Base-by-base conservation (phyloP, 495 filamentous ascomycete genomes). In the Elasticomyces elasticus region DNA sequence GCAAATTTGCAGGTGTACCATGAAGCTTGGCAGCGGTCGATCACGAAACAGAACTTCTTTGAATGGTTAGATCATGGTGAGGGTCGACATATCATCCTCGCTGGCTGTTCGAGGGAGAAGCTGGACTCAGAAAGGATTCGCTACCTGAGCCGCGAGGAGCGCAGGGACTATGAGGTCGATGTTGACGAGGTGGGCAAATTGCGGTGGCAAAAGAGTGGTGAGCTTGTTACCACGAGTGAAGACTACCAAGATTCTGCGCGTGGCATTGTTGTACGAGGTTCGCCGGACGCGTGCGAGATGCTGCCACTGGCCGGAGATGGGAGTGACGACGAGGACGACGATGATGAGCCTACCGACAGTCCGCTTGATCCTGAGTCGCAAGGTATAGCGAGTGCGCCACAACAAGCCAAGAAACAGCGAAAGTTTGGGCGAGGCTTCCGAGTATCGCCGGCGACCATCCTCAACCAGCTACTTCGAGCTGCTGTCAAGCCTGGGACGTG, bases 21-120 rank as follows among this genome's bases (percentile, higher is more conserved):
- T 65, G 74, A 76, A 33, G 78, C 80, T 51, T 95, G 89, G 89
- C 86, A 87, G 65, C 74, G 75, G 47, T 71, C 78, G 4, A 71
- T 82, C 10, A 89, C 85, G 0, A 77, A 77, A 5, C 79, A 94
- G 65, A 94, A 89, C 63, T 95, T 94, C 74, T 95, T 94, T 66
- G 89, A 87, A 66, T 95, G 89, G 89, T 74, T 95, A n/a, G 89
- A 95, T 64, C 71, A 86, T 44, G 90, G 90, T 2, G 60, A 61
- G 24, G 68, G 68, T 2, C 60, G 45, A 45, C 49, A 64, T 37
- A 48, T 68, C 19, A 61, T 63, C 45, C 49, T 66, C 37, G 68
- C 73, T 5, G 67, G 74, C 10, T 63, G 66, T 20, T 62, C 61
- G 17, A 33, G 68, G 35, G 67, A 62, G 43, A 56, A 55, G 31